These are phyloP conservation scores for Aspergillus olivimuriae DNA, from an alignment of 495 filamentous ascomycete species.

Conservation along the genomic window DNA sequence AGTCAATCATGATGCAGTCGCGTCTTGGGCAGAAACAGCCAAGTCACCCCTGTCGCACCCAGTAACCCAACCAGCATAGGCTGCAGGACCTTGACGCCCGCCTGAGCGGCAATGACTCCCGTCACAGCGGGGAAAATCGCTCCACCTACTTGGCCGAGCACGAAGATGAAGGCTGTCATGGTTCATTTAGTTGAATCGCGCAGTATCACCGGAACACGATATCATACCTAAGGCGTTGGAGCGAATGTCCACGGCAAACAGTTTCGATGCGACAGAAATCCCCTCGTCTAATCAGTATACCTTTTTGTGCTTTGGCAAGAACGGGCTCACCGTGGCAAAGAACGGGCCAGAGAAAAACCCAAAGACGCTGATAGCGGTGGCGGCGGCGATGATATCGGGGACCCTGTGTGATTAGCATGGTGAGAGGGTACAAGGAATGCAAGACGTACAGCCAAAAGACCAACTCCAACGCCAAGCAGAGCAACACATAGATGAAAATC, in stretches of 20 bases:
- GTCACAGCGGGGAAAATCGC: constrained; percentile 25
- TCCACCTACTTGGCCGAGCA: constrained; percentile 24
- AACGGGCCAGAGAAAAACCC: constrained; percentile 28
- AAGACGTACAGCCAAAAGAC: constrained; percentile 28
- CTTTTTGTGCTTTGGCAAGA: background rate
- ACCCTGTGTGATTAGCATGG: constrained; percentile 11
- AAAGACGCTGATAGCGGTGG: constrained; percentile 25
- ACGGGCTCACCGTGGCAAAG: constrained; percentile 22
- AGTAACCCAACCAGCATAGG: constrained; percentile 27
- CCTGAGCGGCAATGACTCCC: constrained; percentile 18
- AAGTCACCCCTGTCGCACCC: constrained; percentile 23
- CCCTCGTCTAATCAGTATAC: constrained; percentile 11
- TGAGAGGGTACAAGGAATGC: background rate
- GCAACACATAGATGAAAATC: constrained; percentile 23
- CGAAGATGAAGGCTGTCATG: constrained; percentile 22
- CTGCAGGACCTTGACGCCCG: constrained; percentile 26
- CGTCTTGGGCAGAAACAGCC: constrained; percentile 32
- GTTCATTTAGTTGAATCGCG: no score
- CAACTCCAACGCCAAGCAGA: constrained; percentile 25
- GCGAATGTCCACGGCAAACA: constrained; percentile 20
- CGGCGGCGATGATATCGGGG: constrained; percentile 28
- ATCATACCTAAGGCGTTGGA: constrained; percentile 21
- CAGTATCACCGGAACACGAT: no score
- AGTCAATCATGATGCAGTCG: background rate
- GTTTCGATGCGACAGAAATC: constrained; percentile 25